Evolutionary conservation across 495 filamentous ascomycete species (phyloP).

Genomic region (Oidiodendron maius): DNA sequence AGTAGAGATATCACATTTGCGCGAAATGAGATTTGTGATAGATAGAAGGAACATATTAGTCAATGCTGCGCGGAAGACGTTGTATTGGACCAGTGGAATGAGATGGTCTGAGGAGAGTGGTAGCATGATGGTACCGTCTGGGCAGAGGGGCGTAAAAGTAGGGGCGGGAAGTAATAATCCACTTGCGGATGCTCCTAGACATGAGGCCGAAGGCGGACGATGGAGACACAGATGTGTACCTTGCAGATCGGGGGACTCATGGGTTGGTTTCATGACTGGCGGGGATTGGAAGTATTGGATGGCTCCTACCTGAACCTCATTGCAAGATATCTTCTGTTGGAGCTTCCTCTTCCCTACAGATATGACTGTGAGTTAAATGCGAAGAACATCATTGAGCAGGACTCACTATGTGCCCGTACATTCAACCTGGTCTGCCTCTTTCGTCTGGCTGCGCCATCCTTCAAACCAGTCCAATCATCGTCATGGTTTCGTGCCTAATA

Average conservation of each 20-base stretch:
- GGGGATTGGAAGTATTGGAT: neutral
- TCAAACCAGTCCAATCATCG: conserved; percentile 39
- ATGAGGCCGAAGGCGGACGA: neutral
- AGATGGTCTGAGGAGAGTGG: conserved; percentile 31
- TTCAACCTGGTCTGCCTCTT: conserved; percentile 34
- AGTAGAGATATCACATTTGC: conserved; percentile 22
- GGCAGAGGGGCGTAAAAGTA: neutral
- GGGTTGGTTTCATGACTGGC: neutral
- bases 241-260: neutral
- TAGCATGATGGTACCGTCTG: conserved; percentile 12
- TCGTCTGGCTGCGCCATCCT: conserved; percentile 25
- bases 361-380: neutral
- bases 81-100: conserved; percentile 31
- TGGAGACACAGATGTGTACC: too few relatives aligned
- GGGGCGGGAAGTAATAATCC: neutral
- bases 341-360: neutral
- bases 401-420: conserved; percentile 36
- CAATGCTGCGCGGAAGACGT: conserved; percentile 27
- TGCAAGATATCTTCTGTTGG: neutral
- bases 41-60: conserved; percentile 27
- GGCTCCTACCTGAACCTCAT: neutral
- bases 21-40: conserved; percentile 19
- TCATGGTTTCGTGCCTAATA: conserved; percentile 21
- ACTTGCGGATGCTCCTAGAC: neutral
- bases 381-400: too few relatives aligned